Evolutionary conservation across 768 basidiomycete genomes (phyloP).

Genomic region (Mycena leptocephala): DNA sequence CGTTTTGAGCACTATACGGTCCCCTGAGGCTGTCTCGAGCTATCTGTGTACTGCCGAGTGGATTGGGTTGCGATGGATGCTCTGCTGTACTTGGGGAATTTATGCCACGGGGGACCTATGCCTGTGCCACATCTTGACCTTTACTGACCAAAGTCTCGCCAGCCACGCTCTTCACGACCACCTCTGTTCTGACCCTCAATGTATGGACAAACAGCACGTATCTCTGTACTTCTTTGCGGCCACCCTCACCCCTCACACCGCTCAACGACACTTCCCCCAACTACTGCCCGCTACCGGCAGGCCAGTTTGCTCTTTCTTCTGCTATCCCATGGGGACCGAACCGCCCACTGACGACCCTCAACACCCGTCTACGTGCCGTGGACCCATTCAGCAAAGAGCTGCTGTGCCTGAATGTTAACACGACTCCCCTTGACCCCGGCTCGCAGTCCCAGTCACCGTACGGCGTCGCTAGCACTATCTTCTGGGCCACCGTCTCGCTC

Average conservation of each 20-base stretch:
- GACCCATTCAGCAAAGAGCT: slow-evolving; percentile 90
- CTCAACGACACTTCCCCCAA: slow-evolving; percentile 49
- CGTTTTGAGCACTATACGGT: slow-evolving; percentile 6
- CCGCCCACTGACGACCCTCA: slow-evolving; percentile 87
- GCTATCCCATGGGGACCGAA: slow-evolving; percentile 76
- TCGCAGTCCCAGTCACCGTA: slow-evolving; percentile 69
- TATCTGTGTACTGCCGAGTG: neutral
- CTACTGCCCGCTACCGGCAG: slow-evolving; percentile 72
- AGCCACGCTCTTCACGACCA: slow-evolving; percentile 93
- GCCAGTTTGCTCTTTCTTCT: slow-evolving; percentile 87
- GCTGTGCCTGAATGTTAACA: slow-evolving; percentile 84
- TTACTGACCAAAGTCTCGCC: slow-evolving; percentile 27
- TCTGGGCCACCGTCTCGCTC: slow-evolving; percentile 83
- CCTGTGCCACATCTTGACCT: neutral
- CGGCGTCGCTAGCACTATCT: slow-evolving; percentile 76
- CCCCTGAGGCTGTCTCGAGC: neutral
- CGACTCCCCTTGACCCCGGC: slow-evolving; percentile 83
- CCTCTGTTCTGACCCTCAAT: slow-evolving; percentile 84
- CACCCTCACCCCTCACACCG: slow-evolving; percentile 79
- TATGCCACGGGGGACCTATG: neutral
- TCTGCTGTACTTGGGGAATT: neutral
- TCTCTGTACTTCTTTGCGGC: slow-evolving; percentile 86
- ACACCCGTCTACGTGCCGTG: slow-evolving; percentile 89
- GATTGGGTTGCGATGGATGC: neutral
- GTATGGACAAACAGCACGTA: slow-evolving; percentile 81